Percentiles rank a stretch among this genome's conserved stretches.
Evolutionary conservation across 2,329 filamentous ascomycete species (phyloP).

Genomic region (Alternaria longipes): DNA sequence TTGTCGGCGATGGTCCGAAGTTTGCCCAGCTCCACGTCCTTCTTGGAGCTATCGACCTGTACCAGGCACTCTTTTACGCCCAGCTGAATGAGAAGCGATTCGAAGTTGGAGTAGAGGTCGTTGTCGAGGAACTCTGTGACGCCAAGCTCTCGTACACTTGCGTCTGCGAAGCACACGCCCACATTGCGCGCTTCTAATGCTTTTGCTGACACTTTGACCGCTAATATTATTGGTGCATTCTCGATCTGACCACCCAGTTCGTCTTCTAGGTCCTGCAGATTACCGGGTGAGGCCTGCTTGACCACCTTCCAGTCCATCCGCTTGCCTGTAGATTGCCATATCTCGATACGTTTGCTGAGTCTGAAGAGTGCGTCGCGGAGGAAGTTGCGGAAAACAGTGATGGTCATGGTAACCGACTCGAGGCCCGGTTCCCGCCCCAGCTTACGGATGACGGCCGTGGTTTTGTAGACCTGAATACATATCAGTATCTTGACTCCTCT

Average conservation of each 20-base stretch:
- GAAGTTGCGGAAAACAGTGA: conserved; percentile 95
- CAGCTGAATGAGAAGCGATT: conserved; percentile 93
- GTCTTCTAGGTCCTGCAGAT: conserved; percentile 95
- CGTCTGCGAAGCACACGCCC: conserved; percentile 97
- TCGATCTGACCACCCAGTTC: conserved; percentile 89
- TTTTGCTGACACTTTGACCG: conserved; percentile 91
- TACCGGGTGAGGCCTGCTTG: conserved; percentile 92
- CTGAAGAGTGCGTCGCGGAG: conserved; percentile 93
- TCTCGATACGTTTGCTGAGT: conserved; percentile 88
- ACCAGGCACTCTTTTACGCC: conserved; percentile 93
- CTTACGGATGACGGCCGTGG: conserved; percentile 91
- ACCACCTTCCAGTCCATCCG: conserved; percentile 91
- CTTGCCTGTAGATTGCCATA: conserved; percentile 77
- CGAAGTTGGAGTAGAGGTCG: conserved; percentile 97
- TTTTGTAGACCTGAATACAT: conserved; percentile 82
- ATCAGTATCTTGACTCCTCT: background rate
- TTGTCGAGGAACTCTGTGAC: conserved; percentile 99
- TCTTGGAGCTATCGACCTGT: conserved; percentile 79
- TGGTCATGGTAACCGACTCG: conserved; percentile 92
- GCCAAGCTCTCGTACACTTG: conserved; percentile 91
- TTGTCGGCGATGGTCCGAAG: conserved; percentile 88
- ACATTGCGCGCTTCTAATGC: conserved; percentile 84
- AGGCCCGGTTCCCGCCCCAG: conserved; percentile 86
- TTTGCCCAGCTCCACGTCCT: conserved; percentile 89
- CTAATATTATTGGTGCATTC: conserved; percentile 90